Conservation (phyloP, 2,329 filamentous ascomycete genomes). For the Beauveria australis region DNA sequence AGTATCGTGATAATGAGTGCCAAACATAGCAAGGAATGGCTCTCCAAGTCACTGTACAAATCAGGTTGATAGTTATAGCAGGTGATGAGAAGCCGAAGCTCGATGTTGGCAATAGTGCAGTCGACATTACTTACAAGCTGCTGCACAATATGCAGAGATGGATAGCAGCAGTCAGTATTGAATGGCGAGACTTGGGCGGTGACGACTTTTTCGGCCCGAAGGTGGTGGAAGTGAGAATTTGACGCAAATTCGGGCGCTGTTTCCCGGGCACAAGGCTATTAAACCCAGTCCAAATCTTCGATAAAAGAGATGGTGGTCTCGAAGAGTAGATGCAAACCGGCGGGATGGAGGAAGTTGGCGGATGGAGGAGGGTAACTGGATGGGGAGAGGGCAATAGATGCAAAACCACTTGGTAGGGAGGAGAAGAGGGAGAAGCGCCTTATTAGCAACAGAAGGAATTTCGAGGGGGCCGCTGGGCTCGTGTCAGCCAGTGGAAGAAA, state of each 20-base stretch:
- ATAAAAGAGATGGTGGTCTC: not conserved
- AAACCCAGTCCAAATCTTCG: not conserved
- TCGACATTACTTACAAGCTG: not conserved
- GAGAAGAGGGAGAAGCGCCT: constrained; percentile 14
- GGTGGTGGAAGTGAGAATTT: not conserved
- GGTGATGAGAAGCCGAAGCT: not conserved
- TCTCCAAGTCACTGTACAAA: not conserved
- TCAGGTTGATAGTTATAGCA: not conserved
- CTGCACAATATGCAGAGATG: not conserved
- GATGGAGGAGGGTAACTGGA: constrained; percentile 14
- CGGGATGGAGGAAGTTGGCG: constrained; percentile 5
- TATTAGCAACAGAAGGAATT: constrained; percentile 17
- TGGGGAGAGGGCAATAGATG: constrained; percentile 12
- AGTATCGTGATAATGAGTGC: no score
- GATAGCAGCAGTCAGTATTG: not conserved
- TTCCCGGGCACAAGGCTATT: not conserved
- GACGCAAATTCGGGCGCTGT: not conserved
- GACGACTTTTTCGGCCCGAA: constrained; percentile 6
- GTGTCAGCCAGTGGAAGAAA: constrained; percentile 5
- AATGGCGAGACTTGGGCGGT: constrained; percentile 6
- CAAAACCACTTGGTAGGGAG: constrained; percentile 15
- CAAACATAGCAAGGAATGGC: no score
- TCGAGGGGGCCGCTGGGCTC: constrained; percentile 11
- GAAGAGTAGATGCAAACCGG: constrained; percentile 1
- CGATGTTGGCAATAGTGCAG: not conserved